A percentile compares a stretch with the other conserved stretches of the same genome.
Evolutionary conservation across 768 basidiomycete genomes (phyloP).

Genomic region (Hygrocybe coccinea): DNA sequence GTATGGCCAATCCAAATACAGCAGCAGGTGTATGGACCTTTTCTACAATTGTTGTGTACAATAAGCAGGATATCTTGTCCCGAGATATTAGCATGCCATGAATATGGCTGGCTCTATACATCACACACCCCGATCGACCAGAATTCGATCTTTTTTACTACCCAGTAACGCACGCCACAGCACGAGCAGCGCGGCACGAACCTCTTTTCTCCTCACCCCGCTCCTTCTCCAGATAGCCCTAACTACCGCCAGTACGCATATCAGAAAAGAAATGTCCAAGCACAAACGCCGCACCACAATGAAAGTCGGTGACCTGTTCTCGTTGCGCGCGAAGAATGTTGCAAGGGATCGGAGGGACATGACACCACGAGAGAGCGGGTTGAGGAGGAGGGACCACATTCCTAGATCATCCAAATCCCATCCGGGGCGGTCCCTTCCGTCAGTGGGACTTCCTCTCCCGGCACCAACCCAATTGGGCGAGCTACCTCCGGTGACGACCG

Average conservation of each 20-base stretch:
- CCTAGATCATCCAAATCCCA: slow-evolving; percentile 83
- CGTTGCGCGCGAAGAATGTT: slow-evolving; percentile 54
- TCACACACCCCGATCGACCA: slow-evolving; percentile 51
- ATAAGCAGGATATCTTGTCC: neutral
- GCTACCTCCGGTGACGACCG: slow-evolving; percentile 36
- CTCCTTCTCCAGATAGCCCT: slow-evolving; percentile 62
- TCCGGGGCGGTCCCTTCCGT: slow-evolving; percentile 29
- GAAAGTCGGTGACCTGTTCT: slow-evolving; percentile 58
- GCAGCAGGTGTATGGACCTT: too few relatives aligned
- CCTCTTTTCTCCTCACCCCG: slow-evolving; percentile 63
- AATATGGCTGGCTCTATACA: neutral
- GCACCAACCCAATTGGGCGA: slow-evolving; percentile 35
- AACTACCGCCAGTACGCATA: slow-evolving; percentile 56
- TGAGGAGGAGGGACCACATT: slow-evolving; percentile 72
- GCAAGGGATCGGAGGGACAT: slow-evolving; percentile 46
- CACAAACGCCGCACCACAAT: slow-evolving; percentile 69
- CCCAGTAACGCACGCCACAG: slow-evolving; percentile 72
- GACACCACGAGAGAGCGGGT: slow-evolving; percentile 54
- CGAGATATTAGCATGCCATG: too few relatives aligned
- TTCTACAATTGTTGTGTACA: neutral
- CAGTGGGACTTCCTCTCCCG: slow-evolving; percentile 42
- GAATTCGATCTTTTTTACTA: slow-evolving; percentile 36
- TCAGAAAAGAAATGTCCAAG: slow-evolving; percentile 71
- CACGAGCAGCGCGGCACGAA: slow-evolving; percentile 56
- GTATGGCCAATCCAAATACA: neutral